phyloP scores from a whole-genome alignment of 768 basidiomycete species.

The Tricholomella constricta region DNA sequence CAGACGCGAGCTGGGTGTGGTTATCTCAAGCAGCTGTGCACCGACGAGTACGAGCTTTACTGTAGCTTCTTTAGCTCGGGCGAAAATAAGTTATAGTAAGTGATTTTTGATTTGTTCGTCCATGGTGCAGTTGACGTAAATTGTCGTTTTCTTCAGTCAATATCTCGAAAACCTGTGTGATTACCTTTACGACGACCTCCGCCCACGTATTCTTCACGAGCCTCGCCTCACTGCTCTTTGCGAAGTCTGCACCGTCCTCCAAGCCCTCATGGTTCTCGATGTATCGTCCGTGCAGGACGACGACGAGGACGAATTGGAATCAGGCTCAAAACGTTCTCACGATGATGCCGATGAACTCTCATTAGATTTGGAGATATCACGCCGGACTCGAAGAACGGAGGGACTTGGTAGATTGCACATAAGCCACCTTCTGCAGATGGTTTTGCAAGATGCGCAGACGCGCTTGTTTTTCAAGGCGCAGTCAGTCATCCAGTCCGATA shows the following conservation, averaged over 20 bases:
- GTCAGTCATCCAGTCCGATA: constrained; percentile 85
- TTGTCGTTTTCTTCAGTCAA: constrained; percentile 46
- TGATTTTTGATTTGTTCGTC: constrained; percentile 6
- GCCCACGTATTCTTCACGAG: constrained; percentile 94
- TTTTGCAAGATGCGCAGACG: constrained; percentile 95
- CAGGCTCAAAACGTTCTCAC: neutral
- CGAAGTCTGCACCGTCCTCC: constrained; percentile 94
- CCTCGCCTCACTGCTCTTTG: constrained; percentile 84
- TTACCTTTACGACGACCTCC: constrained; percentile 92
- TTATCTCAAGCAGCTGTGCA: constrained; percentile 89
- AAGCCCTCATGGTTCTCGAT: constrained; percentile 95
- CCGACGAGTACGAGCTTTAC: constrained; percentile 86
- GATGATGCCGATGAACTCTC: constrained; percentile 35
- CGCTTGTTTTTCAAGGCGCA: constrained; percentile 96
- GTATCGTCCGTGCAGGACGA: constrained; percentile 40
- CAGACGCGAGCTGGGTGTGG: constrained; percentile 91
- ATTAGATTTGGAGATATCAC: constrained; percentile 37
- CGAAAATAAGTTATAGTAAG: constrained; percentile 60
- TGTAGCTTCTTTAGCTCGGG: constrained; percentile 87
- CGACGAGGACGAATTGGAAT: constrained; percentile 20
- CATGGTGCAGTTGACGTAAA: neutral
- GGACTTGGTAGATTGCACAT: constrained; percentile 72
- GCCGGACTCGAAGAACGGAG: constrained; percentile 19
- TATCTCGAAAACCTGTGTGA: constrained; percentile 94
- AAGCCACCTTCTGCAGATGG: constrained; percentile 80